phyloP scores from a whole-genome alignment of 2,329 filamentous ascomycete genomes.

The Pseudogymnoascus sp. region DNA sequence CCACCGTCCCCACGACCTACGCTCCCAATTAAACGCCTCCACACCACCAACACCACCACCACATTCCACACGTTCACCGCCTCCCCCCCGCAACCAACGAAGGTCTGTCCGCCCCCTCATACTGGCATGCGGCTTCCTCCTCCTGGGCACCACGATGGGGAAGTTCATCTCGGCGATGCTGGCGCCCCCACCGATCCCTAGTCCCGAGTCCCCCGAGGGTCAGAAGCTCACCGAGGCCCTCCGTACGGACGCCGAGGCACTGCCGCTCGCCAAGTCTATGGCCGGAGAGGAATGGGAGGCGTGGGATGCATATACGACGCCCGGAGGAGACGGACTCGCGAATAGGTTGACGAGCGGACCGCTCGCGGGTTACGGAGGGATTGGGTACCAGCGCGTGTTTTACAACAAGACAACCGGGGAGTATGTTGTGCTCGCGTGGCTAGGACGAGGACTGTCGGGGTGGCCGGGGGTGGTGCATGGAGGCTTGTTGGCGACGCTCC shows the following conservation, averaged over 20 bases:
- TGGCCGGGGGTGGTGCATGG: conserved; percentile 68
- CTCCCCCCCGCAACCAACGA: conserved; percentile 17
- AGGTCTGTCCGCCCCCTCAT: conserved; percentile 26
- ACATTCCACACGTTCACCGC: conserved; percentile 7
- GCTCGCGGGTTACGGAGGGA: conserved; percentile 34
- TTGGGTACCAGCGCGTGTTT: conserved; percentile 53
- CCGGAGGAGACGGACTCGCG: conserved; percentile 16
- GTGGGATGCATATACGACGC: conserved; percentile 36
- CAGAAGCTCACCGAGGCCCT: conserved; percentile 33
- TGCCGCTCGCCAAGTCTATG: conserved; percentile 39
- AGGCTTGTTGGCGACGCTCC: conserved; percentile 56
- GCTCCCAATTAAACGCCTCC: conserved; percentile 23
- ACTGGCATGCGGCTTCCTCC: conserved; percentile 32
- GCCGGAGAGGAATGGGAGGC: conserved; percentile 35
- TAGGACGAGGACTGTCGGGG: conserved; percentile 55
- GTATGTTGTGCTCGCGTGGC: conserved; percentile 54
- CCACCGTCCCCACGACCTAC: conserved; percentile 19
- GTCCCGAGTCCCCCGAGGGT: conserved; percentile 35
- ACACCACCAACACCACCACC: conserved; percentile 8
- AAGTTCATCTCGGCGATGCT: conserved; percentile 34
- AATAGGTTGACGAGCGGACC: conserved; percentile 35
- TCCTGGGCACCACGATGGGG: conserved; percentile 35
- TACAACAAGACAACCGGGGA: conserved; percentile 50
- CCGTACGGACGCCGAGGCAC: conserved; percentile 34
- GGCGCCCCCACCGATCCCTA: conserved; percentile 35